phyloP scores from a whole-genome alignment of 805 yeast genomes.

The Zygotorulaspora chibaensis region DNA sequence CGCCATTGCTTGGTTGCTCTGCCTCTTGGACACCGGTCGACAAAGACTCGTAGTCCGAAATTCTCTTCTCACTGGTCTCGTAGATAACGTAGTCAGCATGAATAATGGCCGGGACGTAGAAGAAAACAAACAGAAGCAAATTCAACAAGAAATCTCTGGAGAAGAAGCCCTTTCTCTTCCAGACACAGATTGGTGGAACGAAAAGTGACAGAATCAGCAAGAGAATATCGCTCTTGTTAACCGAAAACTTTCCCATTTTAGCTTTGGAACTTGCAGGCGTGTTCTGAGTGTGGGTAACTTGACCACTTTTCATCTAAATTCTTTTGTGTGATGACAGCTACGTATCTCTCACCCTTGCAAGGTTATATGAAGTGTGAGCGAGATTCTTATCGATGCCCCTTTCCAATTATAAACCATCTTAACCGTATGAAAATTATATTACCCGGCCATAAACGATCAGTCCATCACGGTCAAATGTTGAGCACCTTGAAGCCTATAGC shows the following conservation, averaged over 20 bases:
- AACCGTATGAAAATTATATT: background rate
- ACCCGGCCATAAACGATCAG: background rate
- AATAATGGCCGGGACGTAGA: constrained; percentile 27
- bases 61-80: constrained; percentile 24
- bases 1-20: constrained; percentile 16
- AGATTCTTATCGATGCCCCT: background rate
- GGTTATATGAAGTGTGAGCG: no score
- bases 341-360: background rate
- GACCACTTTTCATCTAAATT: background rate
- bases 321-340: background rate
- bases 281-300: background rate
- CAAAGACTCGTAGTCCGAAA: constrained; percentile 7
- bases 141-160: constrained; percentile 22
- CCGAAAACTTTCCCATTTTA: constrained; percentile 10
- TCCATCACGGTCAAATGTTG: no score
- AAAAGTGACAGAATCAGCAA: constrained; percentile 20
- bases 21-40: constrained; percentile 9
- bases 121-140: constrained; percentile 16
- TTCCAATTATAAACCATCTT: background rate
- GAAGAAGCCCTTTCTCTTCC: constrained; percentile 22
- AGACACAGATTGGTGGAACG: constrained; percentile 26
- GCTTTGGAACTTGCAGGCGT: background rate
- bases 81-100: constrained; percentile 27
- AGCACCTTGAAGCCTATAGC: no score
- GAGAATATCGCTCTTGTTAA: constrained; percentile 26